These are phyloP conservation scores for Drechslera avenae DNA, from an alignment of 2,329 filamentous ascomycete genomes.

Conservation along the genomic window DNA sequence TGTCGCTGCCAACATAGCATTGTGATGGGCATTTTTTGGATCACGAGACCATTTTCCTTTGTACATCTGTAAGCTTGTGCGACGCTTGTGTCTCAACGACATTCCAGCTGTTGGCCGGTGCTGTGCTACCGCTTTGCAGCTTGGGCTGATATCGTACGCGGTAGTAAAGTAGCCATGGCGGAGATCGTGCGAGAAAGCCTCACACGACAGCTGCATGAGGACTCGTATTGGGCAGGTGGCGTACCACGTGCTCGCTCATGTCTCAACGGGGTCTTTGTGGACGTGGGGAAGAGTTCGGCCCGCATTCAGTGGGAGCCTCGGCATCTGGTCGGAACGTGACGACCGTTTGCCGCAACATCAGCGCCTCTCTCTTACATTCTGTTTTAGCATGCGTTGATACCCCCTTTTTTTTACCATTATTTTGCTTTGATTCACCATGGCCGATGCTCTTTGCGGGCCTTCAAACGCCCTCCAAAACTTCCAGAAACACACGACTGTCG, in stretches of 20 bases:
- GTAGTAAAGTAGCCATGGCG: too few species aligned
- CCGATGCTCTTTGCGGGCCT: conserved; percentile 72
- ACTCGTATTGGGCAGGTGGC: too few species aligned
- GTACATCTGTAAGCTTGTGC: background rate
- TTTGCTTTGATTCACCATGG: conserved; percentile 53
- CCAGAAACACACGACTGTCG: conserved; percentile 70
- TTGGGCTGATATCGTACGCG: too few species aligned
- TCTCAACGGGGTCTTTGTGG: background rate
- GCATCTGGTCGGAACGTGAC: conserved; percentile 17
- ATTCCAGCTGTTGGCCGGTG: too few species aligned
- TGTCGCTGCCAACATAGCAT: too few species aligned
- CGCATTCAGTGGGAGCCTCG: conserved; percentile 25
- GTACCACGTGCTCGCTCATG: background rate
- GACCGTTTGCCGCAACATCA: background rate
- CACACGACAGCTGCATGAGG: too few species aligned
- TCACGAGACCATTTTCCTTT: background rate
- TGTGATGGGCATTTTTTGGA: too few species aligned
- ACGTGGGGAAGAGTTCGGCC: conserved; percentile 7
- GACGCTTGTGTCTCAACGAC: too few species aligned
- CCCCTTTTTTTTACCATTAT: background rate
- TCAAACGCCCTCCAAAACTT: conserved; percentile 77
- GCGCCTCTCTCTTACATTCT: conserved; percentile 1
- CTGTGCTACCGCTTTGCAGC: too few species aligned
- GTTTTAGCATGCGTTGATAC: conserved; percentile 32
- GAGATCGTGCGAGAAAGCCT: too few species aligned